Base-by-base conservation (phyloP, 2,329 filamentous ascomycete genomes). In the Nothomitra cinnamomea region DNA sequence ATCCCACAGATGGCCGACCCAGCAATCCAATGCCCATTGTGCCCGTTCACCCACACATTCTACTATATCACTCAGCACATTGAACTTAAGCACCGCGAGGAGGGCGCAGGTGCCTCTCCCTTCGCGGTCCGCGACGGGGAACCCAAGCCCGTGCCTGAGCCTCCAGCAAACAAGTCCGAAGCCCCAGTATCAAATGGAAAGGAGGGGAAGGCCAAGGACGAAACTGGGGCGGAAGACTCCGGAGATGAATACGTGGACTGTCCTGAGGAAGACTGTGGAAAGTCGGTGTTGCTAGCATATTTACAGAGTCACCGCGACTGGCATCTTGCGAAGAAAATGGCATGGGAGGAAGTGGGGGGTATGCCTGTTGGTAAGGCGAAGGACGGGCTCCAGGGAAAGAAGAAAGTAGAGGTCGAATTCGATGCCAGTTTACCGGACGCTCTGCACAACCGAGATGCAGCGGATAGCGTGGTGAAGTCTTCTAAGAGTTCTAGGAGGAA, bases 301-400 rank as follows among this genome's bases (percentile, higher is more conserved):
- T 66, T 83, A 36, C 71, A 76, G 15, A 72, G 69, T 45, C 80
- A 84, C 61, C 60, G 82, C 36, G 76, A 81, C 59, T 67, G 82
- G 54, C 80, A 83, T 61, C 13, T 41, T 15, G 32, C 40, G 12
- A 21, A 43, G 36, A 41, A 41, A 28, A 52, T 41, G 50, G n/a
- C 40, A 2, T 52, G 15, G n/a, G 36, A 41, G 21, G 36, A n/a
- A 40, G n/a, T 36, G 12, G 50, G 24, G n/a, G 36, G 36, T 6
- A 15, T 52, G 21, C 32, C 40, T 13, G 13, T n/a, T 41, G 35
- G 21, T 21, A 28, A 32, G 17, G 8, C 24, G 25, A 5, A 1
- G 17, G 24, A 52, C n/a, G 36, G 36, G n/a, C 6, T n/a, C 12
- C 13, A 15, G 19, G 12, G 17, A 4, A n/a, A 25, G 21, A 41